A percentile compares a stretch with the other conserved stretches of the same genome.
phyloP scores from a whole-genome alignment of 257 asterid genomes.

The Thymus quinquecostatus region DNA sequence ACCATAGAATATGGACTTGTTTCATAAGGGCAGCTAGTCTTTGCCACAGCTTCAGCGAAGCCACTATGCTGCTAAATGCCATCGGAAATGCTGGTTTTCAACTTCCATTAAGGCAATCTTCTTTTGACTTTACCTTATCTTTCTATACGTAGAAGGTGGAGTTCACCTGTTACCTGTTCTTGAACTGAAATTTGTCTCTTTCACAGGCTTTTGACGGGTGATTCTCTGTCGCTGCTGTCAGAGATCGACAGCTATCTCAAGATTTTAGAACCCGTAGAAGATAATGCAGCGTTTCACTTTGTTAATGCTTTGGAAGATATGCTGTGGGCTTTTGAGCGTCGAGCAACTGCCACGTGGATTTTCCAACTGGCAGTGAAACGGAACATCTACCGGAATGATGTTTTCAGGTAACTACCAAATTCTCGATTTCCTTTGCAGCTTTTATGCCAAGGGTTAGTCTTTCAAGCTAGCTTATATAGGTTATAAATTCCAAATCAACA shows the following conservation, averaged over 20 bases:
- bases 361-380: slow-evolving; percentile 90
- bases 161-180: slow-evolving; percentile 28
- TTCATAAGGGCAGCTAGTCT: slow-evolving; percentile 84
- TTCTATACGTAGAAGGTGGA: slow-evolving; percentile 19
- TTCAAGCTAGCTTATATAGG: slow-evolving; percentile 7
- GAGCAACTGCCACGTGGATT: slow-evolving; percentile 93
- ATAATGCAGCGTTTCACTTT: slow-evolving; percentile 84
- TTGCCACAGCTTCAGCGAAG: slow-evolving; percentile 54
- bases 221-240: slow-evolving; percentile 60
- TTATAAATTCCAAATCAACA: not conserved
- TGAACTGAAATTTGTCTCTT: slow-evolving; percentile 28
- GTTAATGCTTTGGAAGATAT: slow-evolving; percentile 92
- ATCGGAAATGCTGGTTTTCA: slow-evolving; percentile 75
- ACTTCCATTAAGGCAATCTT: slow-evolving; percentile 73
- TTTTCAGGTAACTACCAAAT: slow-evolving; percentile 65
- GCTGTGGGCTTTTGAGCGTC: slow-evolving; percentile 91
- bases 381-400: slow-evolving; percentile 63
- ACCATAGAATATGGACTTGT: slow-evolving; percentile 92
- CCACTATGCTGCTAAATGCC: slow-evolving; percentile 67
- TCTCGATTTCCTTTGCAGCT: slow-evolving; percentile 24
- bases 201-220: slow-evolving; percentile 75
- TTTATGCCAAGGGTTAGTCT: slow-evolving; percentile 15
- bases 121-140: slow-evolving; percentile 24
- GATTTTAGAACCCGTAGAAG: slow-evolving; percentile 65
- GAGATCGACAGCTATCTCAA: slow-evolving; percentile 75